Evolutionary conservation across 768 basidiomycete species (phyloP), one percentile per base, ranked within the genome.

Genomic region (Glaciozyma martinii): DNA sequence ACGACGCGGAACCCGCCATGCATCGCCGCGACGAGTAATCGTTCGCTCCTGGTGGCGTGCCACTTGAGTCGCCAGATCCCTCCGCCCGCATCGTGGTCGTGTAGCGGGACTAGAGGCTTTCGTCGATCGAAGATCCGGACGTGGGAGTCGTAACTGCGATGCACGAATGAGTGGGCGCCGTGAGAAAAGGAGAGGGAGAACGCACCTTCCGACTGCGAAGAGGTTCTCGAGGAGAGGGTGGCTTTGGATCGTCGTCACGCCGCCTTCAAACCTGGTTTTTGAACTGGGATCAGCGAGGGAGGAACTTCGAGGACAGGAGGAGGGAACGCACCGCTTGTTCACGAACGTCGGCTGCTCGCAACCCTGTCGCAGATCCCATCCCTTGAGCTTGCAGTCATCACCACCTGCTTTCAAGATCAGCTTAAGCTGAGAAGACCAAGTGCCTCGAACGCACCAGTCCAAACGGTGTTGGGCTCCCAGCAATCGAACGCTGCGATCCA

Each of bases 21-120:
- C 95, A 98, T 99, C 74, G 89, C 91, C 0, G 93, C 95, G n/a
- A 91, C 84, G 25, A 97, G 82, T 3, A 98, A 80, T 72, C 93
- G 88, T 44, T 81, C 72, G 3, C 73, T 70, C 3, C 80, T 68
- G 7, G 82, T 82, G 10, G 93, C 91, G 76, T 98, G 91, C 90
- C 92, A 99, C 76, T 94, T 92, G 63, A 90, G 85, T 23, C 95
- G 83, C 95, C 95, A 99, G 16, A 85, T 88, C 4, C 95, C 95
- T 18, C 95, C 95, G 16, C 90, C 90, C 4, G 90, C 85, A 62
- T 86, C 81, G 30, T 82, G 82, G 56, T 81, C 78, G 1, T 77
- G 74, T 18, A 97, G 68, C 1, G 89, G 83, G 5, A 30, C 74
- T 6, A 80, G 74, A 6, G 83, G 83, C 56, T 85, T 86, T 6